Evolutionary conservation across 176 grass and related monocot species (phyloP).

Genomic region (Oryza brachyantha): DNA sequence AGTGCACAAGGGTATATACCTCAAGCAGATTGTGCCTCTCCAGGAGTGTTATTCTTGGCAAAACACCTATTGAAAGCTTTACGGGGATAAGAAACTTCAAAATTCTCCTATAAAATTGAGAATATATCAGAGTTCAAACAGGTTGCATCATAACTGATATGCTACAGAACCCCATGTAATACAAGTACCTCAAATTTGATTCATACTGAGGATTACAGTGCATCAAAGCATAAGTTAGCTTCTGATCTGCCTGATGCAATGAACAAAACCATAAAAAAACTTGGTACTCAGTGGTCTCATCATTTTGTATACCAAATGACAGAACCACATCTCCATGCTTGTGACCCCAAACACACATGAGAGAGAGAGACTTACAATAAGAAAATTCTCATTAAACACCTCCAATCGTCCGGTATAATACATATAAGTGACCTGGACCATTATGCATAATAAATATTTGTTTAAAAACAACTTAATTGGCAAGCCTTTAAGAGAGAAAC

Average conservation of each 20-base stretch:
- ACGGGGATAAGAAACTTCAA: constrained; percentile 94
- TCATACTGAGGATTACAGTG: constrained; percentile 64
- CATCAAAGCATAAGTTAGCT: constrained; percentile 83
- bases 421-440: constrained; percentile 88
- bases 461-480: not conserved
- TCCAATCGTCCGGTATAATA: constrained; percentile 92
- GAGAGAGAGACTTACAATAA: constrained; percentile 53
- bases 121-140: constrained; percentile 27
- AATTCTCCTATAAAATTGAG: constrained; percentile 65
- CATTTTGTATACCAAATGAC: not conserved
- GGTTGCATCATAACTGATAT: not conserved
- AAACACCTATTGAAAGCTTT: constrained; percentile 90
- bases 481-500: constrained; percentile 14
- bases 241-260: constrained; percentile 81
- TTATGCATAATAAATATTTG: constrained; percentile 24
- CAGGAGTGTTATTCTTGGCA: constrained; percentile 63
- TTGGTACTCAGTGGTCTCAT: constrained; percentile 20
- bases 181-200: constrained; percentile 78
- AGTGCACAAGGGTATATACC: constrained; percentile 39
- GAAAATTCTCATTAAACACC: constrained; percentile 96
- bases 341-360: too few relatives aligned
- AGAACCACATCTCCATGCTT: not conserved
- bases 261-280: constrained; percentile 25
- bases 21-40: constrained; percentile 82
- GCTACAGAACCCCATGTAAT: constrained; percentile 1